Evolutionary conservation across 129 eudicot genomes (phyloP).

Genomic region (Arctium lappa): DNA sequence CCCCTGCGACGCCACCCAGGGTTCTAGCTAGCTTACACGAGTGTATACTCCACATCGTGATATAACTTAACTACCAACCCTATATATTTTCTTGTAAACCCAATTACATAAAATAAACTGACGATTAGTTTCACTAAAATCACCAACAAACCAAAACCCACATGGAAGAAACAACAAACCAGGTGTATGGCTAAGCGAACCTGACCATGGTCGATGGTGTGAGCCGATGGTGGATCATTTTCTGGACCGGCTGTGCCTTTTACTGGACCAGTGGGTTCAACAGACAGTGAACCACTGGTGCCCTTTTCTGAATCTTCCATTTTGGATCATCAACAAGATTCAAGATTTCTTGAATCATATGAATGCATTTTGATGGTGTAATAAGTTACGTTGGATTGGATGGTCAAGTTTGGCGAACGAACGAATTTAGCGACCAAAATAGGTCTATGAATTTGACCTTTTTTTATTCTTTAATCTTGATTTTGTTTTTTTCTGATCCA

Average conservation of each 20-base stretch:
- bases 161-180: neutral
- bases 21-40: too few species aligned
- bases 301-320: slow-evolving; percentile 24
- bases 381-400: neutral
- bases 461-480: neutral
- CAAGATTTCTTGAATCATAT: neutral
- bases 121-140: too few species aligned
- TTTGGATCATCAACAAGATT: neutral
- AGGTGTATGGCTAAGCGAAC: slow-evolving; percentile 9
- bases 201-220: slow-evolving; percentile 45
- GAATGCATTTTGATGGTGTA: slow-evolving; percentile 12
- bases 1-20: too few species aligned
- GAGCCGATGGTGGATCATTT: slow-evolving; percentile 40
- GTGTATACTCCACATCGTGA: too few species aligned
- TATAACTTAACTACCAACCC: too few species aligned
- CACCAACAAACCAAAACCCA: neutral
- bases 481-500: neutral
- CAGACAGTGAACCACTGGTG: slow-evolving; percentile 8
- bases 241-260: slow-evolving; percentile 21
- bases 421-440: neutral
- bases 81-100: too few species aligned
- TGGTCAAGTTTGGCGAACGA: slow-evolving; percentile 18
- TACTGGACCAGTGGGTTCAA: slow-evolving; percentile 22
- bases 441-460: neutral
- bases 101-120: neutral